Evolutionary conservation across 495 filamentous ascomycete species (phyloP).

Genomic region (Bacidia gigantensis): DNA sequence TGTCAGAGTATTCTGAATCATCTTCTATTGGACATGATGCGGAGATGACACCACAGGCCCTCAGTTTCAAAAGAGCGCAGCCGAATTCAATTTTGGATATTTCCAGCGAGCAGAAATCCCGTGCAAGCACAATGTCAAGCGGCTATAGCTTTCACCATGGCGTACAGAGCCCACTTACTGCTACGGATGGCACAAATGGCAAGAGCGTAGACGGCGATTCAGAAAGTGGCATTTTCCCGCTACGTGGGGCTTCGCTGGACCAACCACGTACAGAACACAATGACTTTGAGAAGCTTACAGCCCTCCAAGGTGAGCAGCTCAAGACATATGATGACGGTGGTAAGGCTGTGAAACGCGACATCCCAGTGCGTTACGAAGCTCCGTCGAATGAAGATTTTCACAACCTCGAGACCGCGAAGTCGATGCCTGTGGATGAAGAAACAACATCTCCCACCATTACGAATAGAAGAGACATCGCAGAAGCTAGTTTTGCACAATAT

Average conservation of each 20-base stretch:
- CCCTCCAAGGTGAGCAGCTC: conserved; percentile 20
- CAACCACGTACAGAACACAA: neutral
- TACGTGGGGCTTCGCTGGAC: conserved; percentile 2
- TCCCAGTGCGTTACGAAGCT: conserved; percentile 10
- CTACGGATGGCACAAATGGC: neutral
- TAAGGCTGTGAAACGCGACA: conserved; percentile 11
- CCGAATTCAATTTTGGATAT: neutral
- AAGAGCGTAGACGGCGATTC: neutral
- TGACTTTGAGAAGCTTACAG: conserved; percentile 18
- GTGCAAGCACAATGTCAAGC: conserved; percentile 9
- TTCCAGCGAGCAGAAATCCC: conserved; percentile 5
- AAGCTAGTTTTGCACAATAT: neutral
- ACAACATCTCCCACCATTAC: neutral
- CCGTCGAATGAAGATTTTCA: conserved; percentile 9
- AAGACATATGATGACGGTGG: conserved; percentile 12
- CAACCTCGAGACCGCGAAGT: conserved; percentile 3
- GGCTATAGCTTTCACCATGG: conserved; percentile 3
- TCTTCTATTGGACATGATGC: conserved; percentile 1
- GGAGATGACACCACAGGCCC: conserved; percentile 7
- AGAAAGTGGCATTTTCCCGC: conserved; percentile 1
- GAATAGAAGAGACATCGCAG: conserved; percentile 1
- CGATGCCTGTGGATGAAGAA: neutral
- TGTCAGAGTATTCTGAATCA: neutral
- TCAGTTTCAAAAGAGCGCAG: neutral
- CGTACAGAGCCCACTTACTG: neutral